Percentiles rank a stretch among this genome's conserved stretches.
phyloP scores from a whole-genome alignment of 306 rosid species.

The Clitoria ternatea region DNA sequence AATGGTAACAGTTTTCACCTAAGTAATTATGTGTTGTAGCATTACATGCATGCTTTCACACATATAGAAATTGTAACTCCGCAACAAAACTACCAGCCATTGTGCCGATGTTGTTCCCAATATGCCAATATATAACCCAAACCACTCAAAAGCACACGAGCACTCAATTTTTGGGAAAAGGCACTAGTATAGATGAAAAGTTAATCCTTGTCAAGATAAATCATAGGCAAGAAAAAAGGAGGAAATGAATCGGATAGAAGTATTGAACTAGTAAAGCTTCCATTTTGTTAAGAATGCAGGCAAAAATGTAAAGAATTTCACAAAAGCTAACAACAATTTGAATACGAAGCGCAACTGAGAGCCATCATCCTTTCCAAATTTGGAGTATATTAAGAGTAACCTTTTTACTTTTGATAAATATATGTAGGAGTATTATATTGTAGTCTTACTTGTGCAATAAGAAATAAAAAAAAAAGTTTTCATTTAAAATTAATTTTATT shows the following conservation, averaged over 20 bases:
- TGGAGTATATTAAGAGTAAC: background rate
- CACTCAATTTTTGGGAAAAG: background rate
- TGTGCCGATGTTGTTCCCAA: background rate
- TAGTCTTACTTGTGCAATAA: too few species aligned
- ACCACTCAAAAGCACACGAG: background rate
- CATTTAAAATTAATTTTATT: too few species aligned
- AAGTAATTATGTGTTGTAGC: background rate
- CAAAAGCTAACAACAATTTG: background rate
- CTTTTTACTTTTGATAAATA: background rate
- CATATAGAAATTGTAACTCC: background rate
- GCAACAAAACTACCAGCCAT: background rate
- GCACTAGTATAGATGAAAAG: conserved; percentile 6
- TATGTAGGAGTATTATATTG: background rate
- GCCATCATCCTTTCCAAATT: conserved; percentile 6
- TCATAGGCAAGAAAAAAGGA: background rate
- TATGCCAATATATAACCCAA: background rate
- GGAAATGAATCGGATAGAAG: background rate
- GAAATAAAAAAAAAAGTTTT: too few species aligned
- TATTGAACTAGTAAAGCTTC: conserved; percentile 3
- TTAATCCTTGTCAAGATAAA: background rate
- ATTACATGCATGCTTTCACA: conserved; percentile 13
- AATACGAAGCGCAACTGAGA: background rate
- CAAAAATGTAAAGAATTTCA: background rate
- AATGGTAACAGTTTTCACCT: conserved; percentile 3
- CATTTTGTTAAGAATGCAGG: background rate